Base-by-base conservation (phyloP, 106 monocot genomes). In the Vanilla planifolia region DNA sequence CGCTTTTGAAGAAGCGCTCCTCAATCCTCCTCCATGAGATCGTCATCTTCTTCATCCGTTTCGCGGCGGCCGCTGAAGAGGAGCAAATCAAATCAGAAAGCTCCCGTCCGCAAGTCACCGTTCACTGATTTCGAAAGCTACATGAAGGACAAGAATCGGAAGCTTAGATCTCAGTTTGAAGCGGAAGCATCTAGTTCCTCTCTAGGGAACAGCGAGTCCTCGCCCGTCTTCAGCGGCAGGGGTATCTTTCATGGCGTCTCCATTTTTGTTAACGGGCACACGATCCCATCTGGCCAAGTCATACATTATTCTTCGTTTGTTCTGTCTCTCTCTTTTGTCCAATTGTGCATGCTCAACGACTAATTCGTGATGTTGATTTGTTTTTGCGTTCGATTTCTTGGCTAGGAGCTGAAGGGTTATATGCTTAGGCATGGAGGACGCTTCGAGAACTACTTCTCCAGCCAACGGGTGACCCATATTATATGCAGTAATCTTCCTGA, bases 391-490 rank as follows among this genome's bases (percentile, higher is more conserved):
- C 27, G 24, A 0, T 61, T n/a, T n/a, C n/a, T n/a, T 26, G 3
- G 17, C 2, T 45, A 91, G 87, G 96, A 98, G 51, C 84, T 98
- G 24, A 87, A 67, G 72, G 66, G 34, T 6, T 81, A 51, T 45
- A 98, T 98, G 91, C 51, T 88, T 55, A 91, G 75, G 59, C 76
- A 98, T 60, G 96, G 96, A 5, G 96, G 96, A 11, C 64, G 81
- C 29, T 77, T 85, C 33, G 82, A 92, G 68, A 98, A 98, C 66
- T 98, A 98, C 79, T 92, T 98, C 66, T 98, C 96, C 20, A 84
- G 66, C 74, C 59, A 79, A 22, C 64, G 77, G 0, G 96, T 98
- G 13, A 92, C 84, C 4, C 96, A 98, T 55, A 92, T 98, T 53
- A 75, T 98, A 9, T 98, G 96, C 36, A 85, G 74, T 61, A 70